Evolutionary conservation across 1,284 basidiomycete genomes (phyloP), one percentile per base, ranked within the genome.

Genomic region (Rhizoctonia solani): DNA sequence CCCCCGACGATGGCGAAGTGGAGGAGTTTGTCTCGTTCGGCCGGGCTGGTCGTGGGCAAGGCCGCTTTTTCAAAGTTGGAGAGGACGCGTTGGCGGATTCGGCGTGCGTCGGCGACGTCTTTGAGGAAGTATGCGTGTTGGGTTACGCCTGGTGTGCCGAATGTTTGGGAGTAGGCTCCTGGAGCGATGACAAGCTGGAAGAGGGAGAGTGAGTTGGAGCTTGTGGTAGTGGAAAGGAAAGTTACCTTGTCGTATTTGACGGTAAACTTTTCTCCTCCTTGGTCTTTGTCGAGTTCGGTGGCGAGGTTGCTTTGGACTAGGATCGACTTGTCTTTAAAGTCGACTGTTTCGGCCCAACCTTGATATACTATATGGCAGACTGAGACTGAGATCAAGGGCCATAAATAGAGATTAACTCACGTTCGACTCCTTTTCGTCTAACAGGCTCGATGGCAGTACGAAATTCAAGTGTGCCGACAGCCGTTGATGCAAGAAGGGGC

Each of bases 391-490:
- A 68, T 9, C 4, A n/a, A 3, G 29, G 53, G 11, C 2, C 1
- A 9, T 25, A 21, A 13, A 25, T 23, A 21, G 19, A n/a, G n/a
- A n/a, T n/a, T n/a, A n/a, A 46, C 39, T 63, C 8, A 63, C 58
- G 32, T 52, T 63, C 58, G 5, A 63, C 58, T 37, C 66, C 50
- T 78, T 76, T 54, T 77, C 73, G 70, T 72, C 85, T 75, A 49
- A 93, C 91, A 0, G 92, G 87, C 76, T 95, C 92, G 30, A 93
- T 81, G 0, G 90, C 89, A 71, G 87, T 87, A 34, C 91, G 81
- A 73, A 90, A 92, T 71, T 93, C 90, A 54, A 94, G 79, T 1
- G 92, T 93, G 4, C 92, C 92, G 29, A 93, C 90, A 1, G 90
- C 84, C 68, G 87, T 88, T 49, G 87, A 82, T 0, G 90, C 89